A percentile compares a stretch with the other conserved stretches of the same genome.
phyloP scores from a whole-genome alignment of 208 protist species.

The Porcisia deanei region DNA sequence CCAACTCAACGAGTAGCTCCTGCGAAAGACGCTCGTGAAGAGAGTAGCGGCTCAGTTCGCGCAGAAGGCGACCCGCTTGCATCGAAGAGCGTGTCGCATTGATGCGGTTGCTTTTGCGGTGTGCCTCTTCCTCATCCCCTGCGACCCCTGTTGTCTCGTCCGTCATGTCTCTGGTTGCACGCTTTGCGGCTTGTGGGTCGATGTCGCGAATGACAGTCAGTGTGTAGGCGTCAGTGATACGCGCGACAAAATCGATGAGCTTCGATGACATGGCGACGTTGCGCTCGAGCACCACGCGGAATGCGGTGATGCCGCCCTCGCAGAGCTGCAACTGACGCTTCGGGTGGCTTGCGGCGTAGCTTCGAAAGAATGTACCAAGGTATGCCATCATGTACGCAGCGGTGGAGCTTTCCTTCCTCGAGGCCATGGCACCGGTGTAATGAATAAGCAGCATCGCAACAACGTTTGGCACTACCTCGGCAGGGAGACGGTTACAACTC shows the following conservation, averaged over 20 bases:
- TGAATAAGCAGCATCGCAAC: constrained; percentile 73
- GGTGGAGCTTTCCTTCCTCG: constrained; percentile 31
- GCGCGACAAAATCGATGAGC: constrained; percentile 62
- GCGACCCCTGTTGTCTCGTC: constrained; percentile 21
- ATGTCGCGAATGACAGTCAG: constrained; percentile 83
- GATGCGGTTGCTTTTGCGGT: constrained; percentile 35
- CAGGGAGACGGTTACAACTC: constrained; percentile 81
- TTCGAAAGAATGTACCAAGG: constrained; percentile 76
- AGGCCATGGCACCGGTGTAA: constrained; percentile 36
- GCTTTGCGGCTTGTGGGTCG: constrained; percentile 69
- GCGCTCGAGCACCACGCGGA: constrained; percentile 52
- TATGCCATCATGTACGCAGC: constrained; percentile 65
- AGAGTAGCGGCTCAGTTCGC: constrained; percentile 83
- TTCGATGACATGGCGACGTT: constrained; percentile 36
- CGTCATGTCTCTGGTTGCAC: constrained; percentile 17
- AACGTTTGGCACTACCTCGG: constrained; percentile 46
- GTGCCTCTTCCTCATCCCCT: constrained; percentile 16
- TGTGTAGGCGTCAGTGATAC: constrained; percentile 72
- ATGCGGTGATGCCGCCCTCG: constrained; percentile 59
- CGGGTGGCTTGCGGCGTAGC: constrained; percentile 82
- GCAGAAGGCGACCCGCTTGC: constrained; percentile 73
- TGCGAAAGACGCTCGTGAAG: constrained; percentile 82
- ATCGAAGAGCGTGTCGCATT: constrained; percentile 65
- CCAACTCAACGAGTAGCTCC: constrained; percentile 67
- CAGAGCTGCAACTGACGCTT: constrained; percentile 61